Conservation (phyloP, 805 yeast genomes). For the Wickerhamomyces mucosus region DNA sequence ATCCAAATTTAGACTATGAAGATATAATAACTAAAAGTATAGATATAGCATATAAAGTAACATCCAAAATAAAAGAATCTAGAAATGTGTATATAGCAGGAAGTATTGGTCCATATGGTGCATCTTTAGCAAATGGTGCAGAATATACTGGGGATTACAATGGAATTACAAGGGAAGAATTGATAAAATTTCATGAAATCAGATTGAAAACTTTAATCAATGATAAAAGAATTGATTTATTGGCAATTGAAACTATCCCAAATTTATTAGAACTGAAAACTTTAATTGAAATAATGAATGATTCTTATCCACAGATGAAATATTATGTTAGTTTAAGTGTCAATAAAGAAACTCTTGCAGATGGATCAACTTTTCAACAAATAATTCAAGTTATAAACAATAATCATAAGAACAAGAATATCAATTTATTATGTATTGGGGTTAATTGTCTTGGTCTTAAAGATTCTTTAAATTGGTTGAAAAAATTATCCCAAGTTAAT, state of each 20-base stretch:
- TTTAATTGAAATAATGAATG: constrained; percentile 31
- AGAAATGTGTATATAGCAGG: constrained; percentile 36
- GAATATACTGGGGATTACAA: constrained; percentile 69
- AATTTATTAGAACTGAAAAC: constrained; percentile 45
- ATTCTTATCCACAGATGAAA: constrained; percentile 21
- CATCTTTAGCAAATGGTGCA: constrained; percentile 54
- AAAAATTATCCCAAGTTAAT: constrained; percentile 17
- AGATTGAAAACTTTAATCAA: constrained; percentile 30
- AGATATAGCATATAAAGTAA: constrained; percentile 6
- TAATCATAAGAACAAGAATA: constrained; percentile 2
- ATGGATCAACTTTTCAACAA: constrained; percentile 35
- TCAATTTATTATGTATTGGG: constrained; percentile 37
- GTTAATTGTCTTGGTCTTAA: constrained; percentile 55
- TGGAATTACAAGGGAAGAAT: constrained; percentile 22
- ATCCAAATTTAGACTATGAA: constrained; percentile 18
- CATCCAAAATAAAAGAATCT: constrained; percentile 1
- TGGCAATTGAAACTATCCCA: constrained; percentile 72
- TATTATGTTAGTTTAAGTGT: constrained; percentile 38
- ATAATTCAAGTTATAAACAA: constrained; percentile 19
- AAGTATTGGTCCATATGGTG: constrained; percentile 73
- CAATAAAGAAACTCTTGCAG: constrained; percentile 32
- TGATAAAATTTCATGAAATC: constrained; percentile 42
- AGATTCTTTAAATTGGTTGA: constrained; percentile 31
- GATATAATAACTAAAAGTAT: constrained; percentile 7
- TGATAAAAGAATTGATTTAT: constrained; percentile 37